Conservation (phyloP, 371 early-diverging fungal species). For the Conidiobolus incongruus region DNA sequence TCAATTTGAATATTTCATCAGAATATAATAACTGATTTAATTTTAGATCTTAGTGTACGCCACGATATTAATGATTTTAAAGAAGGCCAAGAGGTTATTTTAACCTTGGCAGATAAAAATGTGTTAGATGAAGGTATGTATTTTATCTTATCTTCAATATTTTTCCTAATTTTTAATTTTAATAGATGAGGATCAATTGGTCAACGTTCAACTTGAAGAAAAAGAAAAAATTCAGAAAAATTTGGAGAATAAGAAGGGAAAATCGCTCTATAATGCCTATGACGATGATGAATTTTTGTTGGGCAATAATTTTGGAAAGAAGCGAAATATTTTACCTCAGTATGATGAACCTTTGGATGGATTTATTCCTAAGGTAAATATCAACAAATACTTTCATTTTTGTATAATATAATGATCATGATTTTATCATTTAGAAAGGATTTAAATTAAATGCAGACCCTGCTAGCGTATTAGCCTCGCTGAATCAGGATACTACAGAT, state of each 20-base stretch:
- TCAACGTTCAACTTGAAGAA: slow-evolving; percentile 44
- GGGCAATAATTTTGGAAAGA: too few species aligned
- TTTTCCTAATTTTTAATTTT: background rate
- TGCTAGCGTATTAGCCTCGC: background rate
- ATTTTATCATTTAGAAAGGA: slow-evolving; percentile 7
- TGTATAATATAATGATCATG: slow-evolving; percentile 6
- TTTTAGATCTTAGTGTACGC: slow-evolving; percentile 44
- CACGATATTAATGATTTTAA: slow-evolving; percentile 47
- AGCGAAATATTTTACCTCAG: slow-evolving; percentile 43
- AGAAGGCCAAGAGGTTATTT: slow-evolving; percentile 51
- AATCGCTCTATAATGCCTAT: slow-evolving; percentile 40
- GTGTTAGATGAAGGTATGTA: slow-evolving; percentile 31
- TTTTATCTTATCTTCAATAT: background rate
- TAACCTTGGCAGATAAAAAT: slow-evolving; percentile 66
- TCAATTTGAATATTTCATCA: slow-evolving; percentile 8
- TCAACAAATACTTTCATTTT: slow-evolving; percentile 18
- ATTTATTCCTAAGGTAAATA: slow-evolving; percentile 1
- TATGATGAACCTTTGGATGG: slow-evolving; percentile 54
- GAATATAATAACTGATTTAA: slow-evolving; percentile 6
- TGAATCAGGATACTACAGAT: too few species aligned
- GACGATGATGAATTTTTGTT: slow-evolving; percentile 81
- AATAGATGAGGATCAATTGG: slow-evolving; percentile 51
- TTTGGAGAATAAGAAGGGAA: slow-evolving; percentile 34
- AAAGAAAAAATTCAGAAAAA: slow-evolving; percentile 37
- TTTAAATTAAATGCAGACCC: background rate